Base-by-base conservation (phyloP, 2,329 filamentous ascomycete genomes). In the Pezicula neosporulosa region DNA sequence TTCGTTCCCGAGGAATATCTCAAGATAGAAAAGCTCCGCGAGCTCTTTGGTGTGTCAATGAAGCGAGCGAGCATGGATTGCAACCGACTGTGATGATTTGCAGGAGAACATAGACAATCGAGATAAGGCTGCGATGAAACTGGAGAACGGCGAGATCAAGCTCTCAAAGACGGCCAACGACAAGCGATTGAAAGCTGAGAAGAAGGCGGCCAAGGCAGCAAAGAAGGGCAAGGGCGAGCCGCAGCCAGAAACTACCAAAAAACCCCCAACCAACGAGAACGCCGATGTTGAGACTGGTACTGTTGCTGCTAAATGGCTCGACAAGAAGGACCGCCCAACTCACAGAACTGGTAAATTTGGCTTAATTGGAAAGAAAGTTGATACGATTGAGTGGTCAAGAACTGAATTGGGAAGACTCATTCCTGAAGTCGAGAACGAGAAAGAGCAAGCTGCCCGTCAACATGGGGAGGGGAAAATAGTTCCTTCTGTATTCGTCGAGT, bases 371-470 rank as follows among this genome's bases (percentile, higher is more conserved):
- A 86, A 90, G 65, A 94, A 96, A 67, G 91, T 97, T 13, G 93
- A 99, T 70, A 95, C 92, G 0, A 97, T 99, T 67, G 84, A 92
- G 55, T 96, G 88, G 87, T 87, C 84, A 54, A 86, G 94, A 49
- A 74, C 78, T 1, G 89, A 96, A 68, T 82, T 97, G 46, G 80
- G 85, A 57, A 84, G 84, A 49, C 81, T 94, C 38, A 84, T 86
- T 48, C 85, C 88, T 0, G 78, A 88, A 55, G 85, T 91, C 27
- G 77, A 88, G 46, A 76, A 80, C 27, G 77, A 88, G 46, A 76
- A 80, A 37, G 76, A 82, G 21, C 89, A 94, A 66, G 75, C 75
- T 43, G 76, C 80, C 45, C 87, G 91, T 64, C 80, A 77, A 49
- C 72, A 75, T 16, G 81, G 86, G 43, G 78, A 87, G 21, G 81